Base-by-base conservation (phyloP, 345 rosid genomes). In the Eucalyptus polyanthemos region DNA sequence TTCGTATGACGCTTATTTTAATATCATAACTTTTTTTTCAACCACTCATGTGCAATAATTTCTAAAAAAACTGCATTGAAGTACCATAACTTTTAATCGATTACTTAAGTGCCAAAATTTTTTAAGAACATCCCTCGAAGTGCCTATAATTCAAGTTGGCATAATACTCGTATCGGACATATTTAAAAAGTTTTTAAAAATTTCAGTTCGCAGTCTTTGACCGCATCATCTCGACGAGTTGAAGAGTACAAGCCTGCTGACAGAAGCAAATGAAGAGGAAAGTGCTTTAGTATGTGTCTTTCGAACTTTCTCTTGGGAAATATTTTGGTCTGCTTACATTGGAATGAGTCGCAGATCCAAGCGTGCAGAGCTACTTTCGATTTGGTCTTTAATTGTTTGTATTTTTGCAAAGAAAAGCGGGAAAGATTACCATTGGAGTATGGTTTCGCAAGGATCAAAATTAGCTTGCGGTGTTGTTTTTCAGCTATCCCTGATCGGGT, bases 141-240 rank as follows among this genome's bases (percentile, higher is more conserved):
- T 19, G 56, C 56, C 56, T 51, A 51, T 16, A 51, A 51, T 51
- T 51, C 21, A 51, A 7, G 54, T 51, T 51, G 22, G 22, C 22
- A 51, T 51, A 17, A 51, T 17, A 51, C 0, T 51, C 21, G 54
- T 51, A 51, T 17, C 17, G 54, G 22, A 51, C 54, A 51, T 51
- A 3, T 51, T 51, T 50, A 50, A 50, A 15, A 50, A 50, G 53
- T 50, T 51, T 51, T 1, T 16, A 53, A 53, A 53, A 53, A 53
- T 53, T 53, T 53, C 56, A 53, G 56, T 53, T 53, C 9, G 56
- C 87, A 87, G 51, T 90, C 94, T 11, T 86, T 94, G 47, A 88
- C 90, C 27, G 91, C 89, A 14, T 87, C 94, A 22, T 88, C 93
- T 86, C 92, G 24, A 25, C 80, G 17, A 14, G 76, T 14, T n/a